Evolutionary conservation across 176 grass and related monocot species (phyloP), one percentile per base, ranked within the genome.

Genomic region (Bonia amplexicaulis): DNA sequence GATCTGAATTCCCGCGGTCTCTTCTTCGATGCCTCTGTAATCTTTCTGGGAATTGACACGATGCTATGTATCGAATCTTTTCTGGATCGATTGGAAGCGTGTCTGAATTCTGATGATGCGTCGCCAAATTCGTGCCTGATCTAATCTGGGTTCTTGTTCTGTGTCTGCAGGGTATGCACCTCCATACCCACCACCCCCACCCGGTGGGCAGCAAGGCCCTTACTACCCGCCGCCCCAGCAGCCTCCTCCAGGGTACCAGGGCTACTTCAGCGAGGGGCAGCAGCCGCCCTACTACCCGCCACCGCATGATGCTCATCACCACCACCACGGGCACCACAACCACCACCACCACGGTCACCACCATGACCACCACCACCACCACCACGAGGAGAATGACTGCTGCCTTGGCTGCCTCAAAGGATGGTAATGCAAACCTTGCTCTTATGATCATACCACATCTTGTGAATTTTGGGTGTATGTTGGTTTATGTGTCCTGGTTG

Each of bases 361-460:
- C 58, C 26, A 69, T 2, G 82, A 83, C n/a, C 65, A 82, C 40
- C 82, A 79, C 60, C 86, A 93, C 71, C 83, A 89, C 37, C 82
- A 92, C 26, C 71, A 86, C 37, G 53, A 86, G 33, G 94, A 82
- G 22, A 79, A 86, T 9, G 89, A 81, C 40, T 87, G 79, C 55
- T 91, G 93, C 90, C 79, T 90, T 66, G 94, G 91, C 61, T 98
- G 92, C 93, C 82, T 98, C 74, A 86, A 66, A 87, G 95, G 95
- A 98, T 98, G 95, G 95, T 97, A 97, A 90, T 77, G 48, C 59
- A 54, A 13, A 27, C 19, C 42, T 73, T 73, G 14, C 11, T 63
- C 79, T 78, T 22, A 9, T 58, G 3, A 37, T 37, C 35, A 37
- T 33, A 7, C 45, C 26, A 41, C 54, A 31, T 66, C 47, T 4